A percentile compares a stretch with the other conserved stretches of the same genome.
Evolutionary conservation across 306 rosid species (phyloP).

Genomic region (Casuarina equisetifolia): DNA sequence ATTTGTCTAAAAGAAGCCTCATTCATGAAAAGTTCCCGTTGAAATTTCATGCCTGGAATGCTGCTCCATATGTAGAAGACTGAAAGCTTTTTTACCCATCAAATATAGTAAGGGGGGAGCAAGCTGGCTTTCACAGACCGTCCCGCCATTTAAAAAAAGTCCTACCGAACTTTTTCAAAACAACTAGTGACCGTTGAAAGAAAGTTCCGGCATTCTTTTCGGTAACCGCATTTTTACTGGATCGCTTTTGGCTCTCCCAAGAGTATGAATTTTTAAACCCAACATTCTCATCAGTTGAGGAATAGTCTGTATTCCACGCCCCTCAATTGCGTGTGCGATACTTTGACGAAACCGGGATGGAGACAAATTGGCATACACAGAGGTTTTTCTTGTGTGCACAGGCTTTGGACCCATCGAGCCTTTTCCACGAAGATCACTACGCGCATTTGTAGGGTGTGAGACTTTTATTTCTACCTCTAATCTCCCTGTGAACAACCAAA

Average conservation of each 20-base stretch:
- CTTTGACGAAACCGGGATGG: background rate
- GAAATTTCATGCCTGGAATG: background rate
- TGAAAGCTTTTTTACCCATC: background rate
- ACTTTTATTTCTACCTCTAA: background rate
- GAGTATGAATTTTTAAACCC: background rate
- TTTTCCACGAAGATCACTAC: slow-evolving; percentile 12
- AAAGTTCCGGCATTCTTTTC: slow-evolving; percentile 47
- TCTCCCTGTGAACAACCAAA: background rate
- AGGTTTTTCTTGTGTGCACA: slow-evolving; percentile 38
- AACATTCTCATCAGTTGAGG: background rate
- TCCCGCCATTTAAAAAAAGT: background rate
- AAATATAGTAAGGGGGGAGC: background rate
- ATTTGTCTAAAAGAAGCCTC: background rate
- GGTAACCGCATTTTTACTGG: slow-evolving; percentile 38
- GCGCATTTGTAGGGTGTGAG: slow-evolving; percentile 39
- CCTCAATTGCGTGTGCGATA: background rate
- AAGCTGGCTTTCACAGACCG: background rate
- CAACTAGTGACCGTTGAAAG: slow-evolving; percentile 9
- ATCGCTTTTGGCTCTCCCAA: slow-evolving; percentile 14
- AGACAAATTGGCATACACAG: slow-evolving; percentile 43
- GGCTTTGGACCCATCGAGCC: slow-evolving; percentile 36
- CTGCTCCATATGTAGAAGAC: background rate
- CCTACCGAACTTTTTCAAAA: background rate
- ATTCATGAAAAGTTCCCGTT: background rate
- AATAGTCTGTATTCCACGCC: background rate